phyloP scores from a whole-genome alignment of 805 yeast genomes.

The Zygosaccharomyces rouxii region DNA sequence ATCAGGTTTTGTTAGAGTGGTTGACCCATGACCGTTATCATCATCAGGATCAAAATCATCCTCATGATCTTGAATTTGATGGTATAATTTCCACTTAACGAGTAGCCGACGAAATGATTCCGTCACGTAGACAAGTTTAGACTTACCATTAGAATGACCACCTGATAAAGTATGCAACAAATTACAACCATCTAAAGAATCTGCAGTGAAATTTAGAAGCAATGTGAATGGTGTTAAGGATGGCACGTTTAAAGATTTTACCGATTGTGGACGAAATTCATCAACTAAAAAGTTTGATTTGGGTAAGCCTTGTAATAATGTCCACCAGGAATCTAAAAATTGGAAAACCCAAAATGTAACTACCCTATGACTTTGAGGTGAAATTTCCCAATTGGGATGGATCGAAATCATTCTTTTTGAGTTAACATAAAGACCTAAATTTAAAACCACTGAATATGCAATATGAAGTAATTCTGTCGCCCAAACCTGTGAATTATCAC shows the following conservation, averaged over 20 bases:
- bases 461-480: conserved; percentile 23
- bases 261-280: conserved; percentile 26
- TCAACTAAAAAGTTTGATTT: conserved; percentile 26
- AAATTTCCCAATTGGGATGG: conserved; percentile 1
- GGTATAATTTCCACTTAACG: conserved; percentile 25
- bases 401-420: conserved; percentile 20
- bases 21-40: neutral
- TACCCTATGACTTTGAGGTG: conserved; percentile 12
- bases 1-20: conserved; percentile 22
- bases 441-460: conserved; percentile 18
- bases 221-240: conserved; percentile 24
- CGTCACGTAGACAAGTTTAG: conserved; percentile 16
- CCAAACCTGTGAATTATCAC: conserved; percentile 8
- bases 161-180: conserved; percentile 17
- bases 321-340: conserved; percentile 32
- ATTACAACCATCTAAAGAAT: conserved; percentile 26
- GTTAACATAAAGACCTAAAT: conserved; percentile 25
- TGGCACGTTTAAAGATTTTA: conserved; percentile 19
- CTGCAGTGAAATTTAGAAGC: conserved; percentile 17
- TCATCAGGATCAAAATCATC: conserved; percentile 6
- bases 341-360: conserved; percentile 31
- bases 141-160: conserved; percentile 9
- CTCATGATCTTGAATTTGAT: conserved; percentile 26
- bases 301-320: conserved; percentile 27
- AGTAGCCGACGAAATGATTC: conserved; percentile 25